Percentiles rank a stretch among this genome's conserved stretches.
Evolutionary conservation across 306 rosid genomes (phyloP).

Genomic region (Fragaria ananassa): DNA sequence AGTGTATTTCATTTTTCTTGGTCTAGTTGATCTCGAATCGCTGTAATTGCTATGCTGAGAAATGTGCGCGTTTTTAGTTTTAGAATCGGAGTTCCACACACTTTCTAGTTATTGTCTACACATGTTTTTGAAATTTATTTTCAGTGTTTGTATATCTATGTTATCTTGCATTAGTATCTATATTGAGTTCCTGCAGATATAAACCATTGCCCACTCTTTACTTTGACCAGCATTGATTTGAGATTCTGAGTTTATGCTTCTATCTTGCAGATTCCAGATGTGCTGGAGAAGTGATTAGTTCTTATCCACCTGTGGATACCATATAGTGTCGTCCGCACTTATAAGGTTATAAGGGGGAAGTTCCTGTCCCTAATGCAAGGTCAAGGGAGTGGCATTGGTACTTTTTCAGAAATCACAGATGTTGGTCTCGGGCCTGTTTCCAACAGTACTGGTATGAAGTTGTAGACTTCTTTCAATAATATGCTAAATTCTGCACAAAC

Average conservation of each 20-base stretch:
- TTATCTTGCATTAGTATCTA: not conserved
- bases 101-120: not conserved
- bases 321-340: not conserved
- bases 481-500: conserved; percentile 50
- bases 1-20: not conserved
- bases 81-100: not conserved
- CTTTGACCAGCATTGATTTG: conserved; percentile 18
- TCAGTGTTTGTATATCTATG: not conserved
- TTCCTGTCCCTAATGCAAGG: conserved; percentile 67
- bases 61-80: not conserved
- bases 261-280: conserved; percentile 14
- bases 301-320: conserved; percentile 21
- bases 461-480: conserved; percentile 46
- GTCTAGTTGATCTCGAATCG: not conserved
- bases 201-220: conserved; percentile 12
- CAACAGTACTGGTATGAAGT: conserved; percentile 52
- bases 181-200: not conserved
- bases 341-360: conserved; percentile 31
- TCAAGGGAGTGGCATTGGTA: conserved; percentile 49
- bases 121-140: not conserved
- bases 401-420: conserved; percentile 47
- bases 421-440: conserved; percentile 56
- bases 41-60: not conserved
- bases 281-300: conserved; percentile 23
- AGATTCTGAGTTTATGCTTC: conserved; percentile 5